These are phyloP conservation scores for Paracorniculantispora psalliotae DNA, from an alignment of 2,329 filamentous ascomycete genomes.

Conservation along the genomic window DNA sequence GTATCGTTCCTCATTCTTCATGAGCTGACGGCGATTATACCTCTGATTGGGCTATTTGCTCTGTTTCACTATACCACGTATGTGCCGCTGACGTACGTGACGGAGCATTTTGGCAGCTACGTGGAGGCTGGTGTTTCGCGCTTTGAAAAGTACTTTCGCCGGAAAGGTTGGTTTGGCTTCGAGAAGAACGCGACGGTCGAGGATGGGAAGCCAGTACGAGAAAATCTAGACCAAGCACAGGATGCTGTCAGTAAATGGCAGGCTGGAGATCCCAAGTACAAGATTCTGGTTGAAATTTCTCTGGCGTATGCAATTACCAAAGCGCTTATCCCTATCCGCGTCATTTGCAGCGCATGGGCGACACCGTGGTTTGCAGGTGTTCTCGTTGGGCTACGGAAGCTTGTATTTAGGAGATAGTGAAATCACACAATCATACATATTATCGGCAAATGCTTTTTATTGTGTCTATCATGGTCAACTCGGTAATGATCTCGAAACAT, in stretches of 20 bases:
- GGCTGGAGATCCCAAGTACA: slow-evolving; percentile 43
- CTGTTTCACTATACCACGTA: slow-evolving; percentile 76
- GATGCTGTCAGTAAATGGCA: slow-evolving; percentile 33
- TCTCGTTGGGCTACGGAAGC: slow-evolving; percentile 40
- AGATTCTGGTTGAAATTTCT: slow-evolving; percentile 64
- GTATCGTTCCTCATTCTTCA: slow-evolving; percentile 85
- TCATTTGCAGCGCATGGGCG: slow-evolving; percentile 76
- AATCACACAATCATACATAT: not conserved
- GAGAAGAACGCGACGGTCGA: slow-evolving; percentile 28
- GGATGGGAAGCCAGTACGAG: not conserved
- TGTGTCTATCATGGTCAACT: not conserved
- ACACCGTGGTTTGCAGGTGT: slow-evolving; percentile 87
- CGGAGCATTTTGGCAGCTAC: slow-evolving; percentile 44
- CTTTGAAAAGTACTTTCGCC: slow-evolving; percentile 71
- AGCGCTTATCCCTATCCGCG: slow-evolving; percentile 69
- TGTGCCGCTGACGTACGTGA: slow-evolving; percentile 56
- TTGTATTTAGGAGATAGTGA: slow-evolving; percentile 27
- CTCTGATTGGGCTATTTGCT: slow-evolving; percentile 68
- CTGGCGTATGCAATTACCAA: slow-evolving; percentile 92
- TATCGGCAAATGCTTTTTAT: not conserved
- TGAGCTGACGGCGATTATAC: slow-evolving; percentile 82
- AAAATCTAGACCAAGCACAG: slow-evolving; percentile 16
- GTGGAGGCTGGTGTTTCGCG: slow-evolving; percentile 60
- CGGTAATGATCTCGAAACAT: not conserved
- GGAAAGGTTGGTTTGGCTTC: slow-evolving; percentile 77